Conservation (phyloP, 306 rosid genomes). For the Prunus padus region DNA sequence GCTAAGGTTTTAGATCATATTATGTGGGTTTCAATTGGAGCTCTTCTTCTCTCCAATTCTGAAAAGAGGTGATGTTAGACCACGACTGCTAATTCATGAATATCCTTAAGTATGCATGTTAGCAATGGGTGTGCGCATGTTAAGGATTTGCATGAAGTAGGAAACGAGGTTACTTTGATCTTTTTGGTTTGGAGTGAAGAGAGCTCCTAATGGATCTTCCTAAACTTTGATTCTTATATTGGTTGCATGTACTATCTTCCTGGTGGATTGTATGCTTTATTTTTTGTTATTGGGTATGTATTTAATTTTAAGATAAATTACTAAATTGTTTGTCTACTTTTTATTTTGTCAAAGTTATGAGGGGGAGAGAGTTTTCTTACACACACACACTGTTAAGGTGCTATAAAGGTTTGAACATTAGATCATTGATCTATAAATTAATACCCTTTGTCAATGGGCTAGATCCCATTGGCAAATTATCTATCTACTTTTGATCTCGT, state of each 20-base stretch:
- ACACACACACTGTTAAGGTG: too few relatives aligned
- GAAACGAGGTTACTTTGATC: constrained; percentile 52
- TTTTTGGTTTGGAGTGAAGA: constrained; percentile 74
- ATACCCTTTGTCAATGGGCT: too few relatives aligned
- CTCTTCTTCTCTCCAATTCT: constrained; percentile 46
- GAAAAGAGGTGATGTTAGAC: constrained; percentile 49
- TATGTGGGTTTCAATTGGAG: constrained; percentile 25
- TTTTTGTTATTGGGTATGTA: background rate
- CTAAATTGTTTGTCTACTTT: too few relatives aligned
- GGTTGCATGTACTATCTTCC: too few relatives aligned
- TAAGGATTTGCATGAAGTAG: constrained; percentile 55
- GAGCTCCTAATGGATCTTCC: constrained; percentile 31
- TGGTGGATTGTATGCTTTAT: background rate
- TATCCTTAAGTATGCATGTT: constrained; percentile 28
- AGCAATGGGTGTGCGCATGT: constrained; percentile 1
- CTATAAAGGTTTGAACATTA: accelerated
- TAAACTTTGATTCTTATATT: background rate
- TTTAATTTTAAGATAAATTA: too few relatives aligned
- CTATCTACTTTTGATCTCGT: too few relatives aligned
- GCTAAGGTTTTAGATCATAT: background rate
- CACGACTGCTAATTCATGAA: constrained; percentile 69
- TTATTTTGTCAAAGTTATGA: too few relatives aligned
- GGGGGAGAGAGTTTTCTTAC: accelerated
- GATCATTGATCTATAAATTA: too few relatives aligned
- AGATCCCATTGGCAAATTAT: too few relatives aligned